Base-by-base conservation (phyloP, 108 stramenopile species). In the Nannochloropsis oceanica region DNA sequence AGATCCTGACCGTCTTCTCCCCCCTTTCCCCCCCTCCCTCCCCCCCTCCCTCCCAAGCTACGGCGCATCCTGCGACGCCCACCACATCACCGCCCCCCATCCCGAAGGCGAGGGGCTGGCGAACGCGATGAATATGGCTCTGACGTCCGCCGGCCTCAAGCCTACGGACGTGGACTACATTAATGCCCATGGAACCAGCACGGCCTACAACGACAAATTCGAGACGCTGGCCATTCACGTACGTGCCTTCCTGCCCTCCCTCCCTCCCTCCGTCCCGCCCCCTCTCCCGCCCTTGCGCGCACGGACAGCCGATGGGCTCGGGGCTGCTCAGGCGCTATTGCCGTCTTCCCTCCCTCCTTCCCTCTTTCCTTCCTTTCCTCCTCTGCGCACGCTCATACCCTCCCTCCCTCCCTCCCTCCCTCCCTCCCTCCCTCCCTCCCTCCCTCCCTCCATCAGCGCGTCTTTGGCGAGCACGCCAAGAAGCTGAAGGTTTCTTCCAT, bases 31-130 rank as follows among this genome's bases (percentile, higher is more conserved):
- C 14, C 14, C 18, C 59, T 18, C 20, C 20, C 59, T 73, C 59
- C 20, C 20, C 18, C 18, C 13, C 12, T 22, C 82, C 82, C 46
- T 88, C 14, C 84, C 84, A 12, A 85, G 88, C 26, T 89, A 86
- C 83, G 92, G 90, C 43, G 89, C 96, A 11, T 94, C 95, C 14
- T 97, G 97, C 85, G 97, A 98, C 87, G 97, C 97, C 42, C 93
- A 98, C 91, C 97, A 98, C 89, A 98, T 98, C 89, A 98, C 97
- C 79, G 96, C 96, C 9, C 96, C 96, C 1, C 95, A 95, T 12
- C 97, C 97, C 0, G 96, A 93, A 86, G 97, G 97, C 44, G 87
- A 94, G 25, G 97, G 97, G 34, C 92, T 97, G 27, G 96, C 96
- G 18, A 89, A 92, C 27, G 95, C 95, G 25, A 97, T 98, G 83